Percentiles rank a stretch among this genome's conserved stretches.
Evolutionary conservation across 1,284 basidiomycete genomes (phyloP).

Genomic region (Fomitopsis palustris): DNA sequence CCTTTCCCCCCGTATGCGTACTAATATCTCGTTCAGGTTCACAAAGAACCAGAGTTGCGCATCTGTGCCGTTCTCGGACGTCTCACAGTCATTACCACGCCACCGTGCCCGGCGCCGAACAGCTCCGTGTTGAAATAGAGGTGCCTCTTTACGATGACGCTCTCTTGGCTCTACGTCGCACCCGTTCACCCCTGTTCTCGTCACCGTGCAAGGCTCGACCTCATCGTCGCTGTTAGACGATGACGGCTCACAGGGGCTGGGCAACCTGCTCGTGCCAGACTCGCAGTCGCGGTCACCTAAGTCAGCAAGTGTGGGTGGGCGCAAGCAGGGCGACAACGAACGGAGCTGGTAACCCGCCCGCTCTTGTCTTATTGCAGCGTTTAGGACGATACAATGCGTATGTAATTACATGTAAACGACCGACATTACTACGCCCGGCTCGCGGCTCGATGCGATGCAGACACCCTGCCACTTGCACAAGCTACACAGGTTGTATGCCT

Average conservation of each 20-base stretch:
- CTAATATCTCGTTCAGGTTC: constrained; percentile 38
- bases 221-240: constrained; percentile 38
- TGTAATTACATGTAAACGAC: background rate
- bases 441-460: background rate
- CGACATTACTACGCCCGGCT: background rate
- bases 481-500: too few species aligned
- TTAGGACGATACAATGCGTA: background rate
- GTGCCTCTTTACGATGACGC: constrained; percentile 19
- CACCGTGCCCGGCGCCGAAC: constrained; percentile 18
- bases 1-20: constrained; percentile 2
- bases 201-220: constrained; percentile 8
- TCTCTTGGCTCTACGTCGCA: constrained; percentile 20
- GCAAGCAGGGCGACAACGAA: constrained; percentile 46
- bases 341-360: constrained; percentile 52
- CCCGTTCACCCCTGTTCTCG: background rate
- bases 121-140: constrained; percentile 18
- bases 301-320: constrained; percentile 9
- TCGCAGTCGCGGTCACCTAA: constrained; percentile 13
- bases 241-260: constrained; percentile 21
- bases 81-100: constrained; percentile 51
- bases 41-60: constrained; percentile 64
- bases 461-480: background rate
- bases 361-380: background rate
- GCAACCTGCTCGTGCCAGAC: constrained; percentile 31
- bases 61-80: constrained; percentile 59